Evolutionary conservation across 495 filamentous ascomycete species (phyloP).

Genomic region (Aspergillus sclerotiicarbonarius): DNA sequence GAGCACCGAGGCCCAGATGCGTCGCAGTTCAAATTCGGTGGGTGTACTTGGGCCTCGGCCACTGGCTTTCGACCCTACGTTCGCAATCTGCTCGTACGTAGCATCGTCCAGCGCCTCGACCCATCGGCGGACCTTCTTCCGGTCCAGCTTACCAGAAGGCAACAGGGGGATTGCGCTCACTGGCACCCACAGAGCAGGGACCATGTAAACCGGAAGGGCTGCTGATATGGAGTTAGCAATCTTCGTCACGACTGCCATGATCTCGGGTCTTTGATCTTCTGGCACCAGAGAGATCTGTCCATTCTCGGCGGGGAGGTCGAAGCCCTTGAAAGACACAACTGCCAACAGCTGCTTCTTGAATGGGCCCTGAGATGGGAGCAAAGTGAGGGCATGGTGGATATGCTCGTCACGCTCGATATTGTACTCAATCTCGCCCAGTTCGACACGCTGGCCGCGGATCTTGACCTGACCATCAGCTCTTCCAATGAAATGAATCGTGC

Average conservation of each 20-base stretch:
- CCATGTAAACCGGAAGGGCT: slow-evolving; percentile 43
- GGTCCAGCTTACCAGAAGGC: slow-evolving; percentile 43
- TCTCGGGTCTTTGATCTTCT: background rate
- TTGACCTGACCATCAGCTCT: slow-evolving; percentile 47
- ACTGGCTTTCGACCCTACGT: slow-evolving; percentile 5
- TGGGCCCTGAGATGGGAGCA: background rate
- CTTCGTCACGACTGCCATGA: background rate
- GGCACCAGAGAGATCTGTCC: background rate
- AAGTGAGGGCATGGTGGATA: slow-evolving; percentile 8
- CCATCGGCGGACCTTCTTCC: slow-evolving; percentile 20
- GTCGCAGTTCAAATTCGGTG: background rate
- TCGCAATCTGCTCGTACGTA: slow-evolving; percentile 4
- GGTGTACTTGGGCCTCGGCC: background rate
- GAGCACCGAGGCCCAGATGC: slow-evolving; percentile 38
- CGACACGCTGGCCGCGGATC: slow-evolving; percentile 37
- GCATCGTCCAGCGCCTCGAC: slow-evolving; percentile 16
- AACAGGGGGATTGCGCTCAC: slow-evolving; percentile 38
- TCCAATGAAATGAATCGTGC: slow-evolving; percentile 10
- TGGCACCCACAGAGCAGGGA: slow-evolving; percentile 39
- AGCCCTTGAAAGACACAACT: background rate
- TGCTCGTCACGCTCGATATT: slow-evolving; percentile 13
- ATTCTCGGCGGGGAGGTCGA: background rate
- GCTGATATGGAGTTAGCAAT: background rate
- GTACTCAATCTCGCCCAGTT: slow-evolving; percentile 44
- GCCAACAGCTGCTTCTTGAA: background rate